Base-by-base conservation (phyloP, 768 basidiomycete genomes). In the Sarcodon sp. region DNA sequence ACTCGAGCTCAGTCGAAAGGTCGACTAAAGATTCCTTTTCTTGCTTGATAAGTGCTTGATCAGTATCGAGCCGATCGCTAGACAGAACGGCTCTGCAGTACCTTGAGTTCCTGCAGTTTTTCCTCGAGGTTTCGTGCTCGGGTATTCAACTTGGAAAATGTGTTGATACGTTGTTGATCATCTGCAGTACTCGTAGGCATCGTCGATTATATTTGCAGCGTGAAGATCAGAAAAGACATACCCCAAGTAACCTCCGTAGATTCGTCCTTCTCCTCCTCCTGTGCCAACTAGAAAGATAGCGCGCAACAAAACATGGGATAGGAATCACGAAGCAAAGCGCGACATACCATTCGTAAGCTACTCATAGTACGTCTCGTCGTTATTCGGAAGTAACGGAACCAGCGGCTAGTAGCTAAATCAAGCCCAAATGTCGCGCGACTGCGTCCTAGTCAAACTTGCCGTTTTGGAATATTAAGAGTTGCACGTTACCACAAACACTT, bases 11-110 rank as follows among this genome's bases (percentile, higher is more conserved):
- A 41, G 76, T 85, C 1, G 79, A 66, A 32, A 96, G 74, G 61
- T 97, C 93, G 51, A 94, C 90, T 11, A 94, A 76, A 2, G 90
- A 85, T 56, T 96, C 93, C 66, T 93, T 93, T 66, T 94, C 91
- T 75, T 87, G 81, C 91, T 97, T 59, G 11, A 7, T 7, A 13
- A 41, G 39, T 16, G 39, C 6, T 13, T 13, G 13, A 41, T 41
- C 39, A 15, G 7, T 41, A 41, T 27, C 13, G 15, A 15, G 13
- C 8, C 13, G 11, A 41, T 41, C 13, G 39, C 15, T 27, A 27
- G 21, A 27, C 21, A 27, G 21, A 47, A n/a, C 2, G 35, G 6
- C 33, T 35, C 34, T 27, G 21, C 21, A 27, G 13, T 33, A 90
- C 92, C 75, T 87, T 87, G 56, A 91, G 73, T 21, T 65, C 66